Percentiles rank a stretch among this genome's conserved stretches.
phyloP scores from a whole-genome alignment of 2,329 filamentous ascomycete species.

The Eutypa lata region DNA sequence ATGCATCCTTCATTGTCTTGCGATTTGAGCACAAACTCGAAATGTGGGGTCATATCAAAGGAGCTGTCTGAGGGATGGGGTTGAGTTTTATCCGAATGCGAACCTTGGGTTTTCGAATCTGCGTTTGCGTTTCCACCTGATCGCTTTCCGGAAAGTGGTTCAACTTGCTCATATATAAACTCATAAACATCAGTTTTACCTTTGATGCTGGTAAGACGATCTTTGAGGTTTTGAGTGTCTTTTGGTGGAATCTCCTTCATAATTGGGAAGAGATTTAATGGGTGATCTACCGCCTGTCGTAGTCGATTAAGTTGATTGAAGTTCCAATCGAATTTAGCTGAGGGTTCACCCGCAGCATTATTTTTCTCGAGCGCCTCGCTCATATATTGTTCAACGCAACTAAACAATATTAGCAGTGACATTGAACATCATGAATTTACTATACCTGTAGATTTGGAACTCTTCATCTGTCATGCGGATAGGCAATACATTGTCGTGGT shows the following conservation, averaged over 20 bases:
- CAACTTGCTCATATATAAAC: too few species aligned
- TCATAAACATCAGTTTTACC: neutral
- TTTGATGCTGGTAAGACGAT: neutral
- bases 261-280: conserved; percentile 2
- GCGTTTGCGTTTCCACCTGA: too few species aligned
- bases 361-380: neutral
- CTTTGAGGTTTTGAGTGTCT: conserved; percentile 1
- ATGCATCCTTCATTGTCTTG: too few species aligned
- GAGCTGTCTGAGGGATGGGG: too few species aligned
- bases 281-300: conserved; percentile 12
- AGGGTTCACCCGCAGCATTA: too few species aligned
- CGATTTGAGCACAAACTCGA: too few species aligned
- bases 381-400: neutral
- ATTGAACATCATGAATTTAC: neutral
- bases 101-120: too few species aligned
- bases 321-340: too few species aligned
- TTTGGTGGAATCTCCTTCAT: neutral
- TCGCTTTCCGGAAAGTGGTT: too few species aligned
- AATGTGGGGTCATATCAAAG: too few species aligned
- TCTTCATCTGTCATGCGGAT: conserved; percentile 6
- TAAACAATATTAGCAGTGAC: neutral
- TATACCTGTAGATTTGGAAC: conserved; percentile 4
- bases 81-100: too few species aligned
- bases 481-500: neutral
- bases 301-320: conserved; percentile 1